Conservation (phyloP, 805 yeast species). For the Sugiyamaella lignohabitans region DNA sequence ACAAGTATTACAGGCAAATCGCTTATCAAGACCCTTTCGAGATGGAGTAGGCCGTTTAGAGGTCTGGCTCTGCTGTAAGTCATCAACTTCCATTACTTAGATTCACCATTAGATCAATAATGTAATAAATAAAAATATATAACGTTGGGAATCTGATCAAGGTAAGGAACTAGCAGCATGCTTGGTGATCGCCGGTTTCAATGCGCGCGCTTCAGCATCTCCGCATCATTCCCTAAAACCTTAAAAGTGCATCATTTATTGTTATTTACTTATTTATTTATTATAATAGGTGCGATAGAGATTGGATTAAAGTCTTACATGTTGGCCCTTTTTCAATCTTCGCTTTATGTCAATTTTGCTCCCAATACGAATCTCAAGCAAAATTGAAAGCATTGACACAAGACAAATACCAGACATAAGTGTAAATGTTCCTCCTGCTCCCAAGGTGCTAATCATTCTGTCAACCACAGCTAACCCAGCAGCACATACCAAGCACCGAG, state of each 20-base stretch:
- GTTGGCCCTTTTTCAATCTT: too few species aligned
- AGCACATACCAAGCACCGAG: constrained; percentile 69
- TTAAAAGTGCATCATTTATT: too few species aligned
- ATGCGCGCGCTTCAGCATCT: too few species aligned
- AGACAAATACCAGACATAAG: constrained; percentile 45
- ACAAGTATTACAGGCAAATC: constrained; percentile 26
- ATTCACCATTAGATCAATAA: background rate
- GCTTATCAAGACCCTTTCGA: constrained; percentile 26
- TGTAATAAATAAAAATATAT: too few species aligned
- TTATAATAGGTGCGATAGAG: too few species aligned
- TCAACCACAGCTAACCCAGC: constrained; percentile 60
- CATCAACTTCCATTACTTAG: background rate
- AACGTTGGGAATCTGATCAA: too few species aligned
- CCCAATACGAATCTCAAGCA: constrained; percentile 2
- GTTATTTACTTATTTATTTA: too few species aligned
- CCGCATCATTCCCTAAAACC: too few species aligned
- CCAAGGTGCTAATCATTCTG: constrained; percentile 51
- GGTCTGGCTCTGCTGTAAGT: background rate
- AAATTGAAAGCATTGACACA: constrained; percentile 2
- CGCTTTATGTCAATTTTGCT: background rate
- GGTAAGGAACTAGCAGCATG: too few species aligned
- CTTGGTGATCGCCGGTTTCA: too few species aligned
- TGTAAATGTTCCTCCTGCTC: constrained; percentile 70
- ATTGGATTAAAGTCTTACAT: too few species aligned
- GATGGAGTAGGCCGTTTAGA: constrained; percentile 8